A percentile compares a stretch with the other conserved stretches of the same genome.
Conservation (phyloP, 163 green algal genomes). For the Scenedesmus sp. region DNA sequence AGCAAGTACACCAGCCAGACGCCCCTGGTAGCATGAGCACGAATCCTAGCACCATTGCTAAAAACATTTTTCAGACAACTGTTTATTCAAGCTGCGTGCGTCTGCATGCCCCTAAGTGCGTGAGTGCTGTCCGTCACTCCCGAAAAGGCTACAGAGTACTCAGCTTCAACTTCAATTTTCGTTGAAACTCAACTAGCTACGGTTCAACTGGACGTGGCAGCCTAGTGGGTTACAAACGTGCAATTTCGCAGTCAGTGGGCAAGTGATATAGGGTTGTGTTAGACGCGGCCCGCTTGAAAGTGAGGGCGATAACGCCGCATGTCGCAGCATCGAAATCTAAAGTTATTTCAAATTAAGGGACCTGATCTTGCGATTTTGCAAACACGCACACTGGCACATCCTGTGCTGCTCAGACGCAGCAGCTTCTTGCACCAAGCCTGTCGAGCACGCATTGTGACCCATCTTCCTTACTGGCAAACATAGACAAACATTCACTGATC, state of each 20-base stretch:
- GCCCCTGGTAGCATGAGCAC: neutral
- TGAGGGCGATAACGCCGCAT: neutral
- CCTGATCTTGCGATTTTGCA: neutral
- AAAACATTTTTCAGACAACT: neutral
- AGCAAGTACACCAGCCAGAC: conserved; percentile 43
- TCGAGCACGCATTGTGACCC: too few species aligned
- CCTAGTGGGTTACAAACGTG: neutral
- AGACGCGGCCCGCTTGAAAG: conserved; percentile 4
- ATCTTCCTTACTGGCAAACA: too few species aligned
- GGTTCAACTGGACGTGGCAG: neutral
- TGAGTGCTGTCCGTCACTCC: neutral
- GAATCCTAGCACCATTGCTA: neutral
- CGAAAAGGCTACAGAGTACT: neutral
- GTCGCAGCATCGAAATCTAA: neutral
- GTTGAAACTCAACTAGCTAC: neutral
- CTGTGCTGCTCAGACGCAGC: neutral
- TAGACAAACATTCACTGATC: neutral
- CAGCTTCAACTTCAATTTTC: neutral
- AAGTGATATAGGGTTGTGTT: neutral
- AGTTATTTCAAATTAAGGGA: neutral
- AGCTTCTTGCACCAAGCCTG: neutral
- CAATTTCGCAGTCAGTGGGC: neutral
- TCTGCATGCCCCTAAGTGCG: neutral
- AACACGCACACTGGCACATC: neutral
- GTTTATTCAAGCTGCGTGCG: neutral